Evolutionary conservation across 1,284 basidiomycete genomes (phyloP).

Genomic region (Erythrobasidium hasegawianum): DNA sequence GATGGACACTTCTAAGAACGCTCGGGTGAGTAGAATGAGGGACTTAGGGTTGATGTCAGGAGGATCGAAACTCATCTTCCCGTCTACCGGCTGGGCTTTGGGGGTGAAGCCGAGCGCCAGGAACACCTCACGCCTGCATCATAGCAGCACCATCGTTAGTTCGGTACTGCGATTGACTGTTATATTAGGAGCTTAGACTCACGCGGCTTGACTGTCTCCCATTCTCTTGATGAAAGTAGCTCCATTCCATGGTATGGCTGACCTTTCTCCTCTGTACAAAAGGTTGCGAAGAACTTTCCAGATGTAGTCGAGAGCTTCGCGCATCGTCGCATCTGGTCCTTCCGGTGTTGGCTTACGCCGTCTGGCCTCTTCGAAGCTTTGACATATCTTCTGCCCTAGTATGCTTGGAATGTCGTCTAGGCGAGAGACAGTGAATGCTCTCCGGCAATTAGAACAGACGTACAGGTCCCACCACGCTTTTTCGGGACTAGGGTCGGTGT

Average conservation of each 20-base stretch:
- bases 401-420: conserved; percentile 2
- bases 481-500: neutral
- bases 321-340: neutral
- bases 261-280: conserved; percentile 15
- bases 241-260: conserved; percentile 12
- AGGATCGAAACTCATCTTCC: neutral
- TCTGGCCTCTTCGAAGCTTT: conserved; percentile 12
- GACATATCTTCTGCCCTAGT: neutral
- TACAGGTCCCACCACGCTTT: conserved; percentile 11
- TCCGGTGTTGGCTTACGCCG: neutral
- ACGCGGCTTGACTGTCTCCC: conserved; percentile 10
- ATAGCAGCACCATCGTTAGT: neutral
- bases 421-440: conserved; percentile 14
- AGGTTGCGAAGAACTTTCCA: conserved; percentile 33
- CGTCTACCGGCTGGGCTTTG: neutral
- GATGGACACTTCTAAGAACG: conserved; percentile 26
- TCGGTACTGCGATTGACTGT: neutral
- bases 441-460: conserved; percentile 19
- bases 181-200: neutral
- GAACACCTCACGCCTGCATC: conserved; percentile 1
- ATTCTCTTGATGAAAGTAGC: conserved; percentile 19
- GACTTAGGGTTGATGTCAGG: neutral
- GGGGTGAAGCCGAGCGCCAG: conserved; percentile 1
- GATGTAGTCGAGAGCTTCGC: conserved; percentile 16
- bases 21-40: conserved; percentile 8